Evolutionary conservation across 2,329 filamentous ascomycete species (phyloP), one percentile per base, ranked within the genome.

Genomic region (Ophiocordyceps polyrhachis-furcata): DNA sequence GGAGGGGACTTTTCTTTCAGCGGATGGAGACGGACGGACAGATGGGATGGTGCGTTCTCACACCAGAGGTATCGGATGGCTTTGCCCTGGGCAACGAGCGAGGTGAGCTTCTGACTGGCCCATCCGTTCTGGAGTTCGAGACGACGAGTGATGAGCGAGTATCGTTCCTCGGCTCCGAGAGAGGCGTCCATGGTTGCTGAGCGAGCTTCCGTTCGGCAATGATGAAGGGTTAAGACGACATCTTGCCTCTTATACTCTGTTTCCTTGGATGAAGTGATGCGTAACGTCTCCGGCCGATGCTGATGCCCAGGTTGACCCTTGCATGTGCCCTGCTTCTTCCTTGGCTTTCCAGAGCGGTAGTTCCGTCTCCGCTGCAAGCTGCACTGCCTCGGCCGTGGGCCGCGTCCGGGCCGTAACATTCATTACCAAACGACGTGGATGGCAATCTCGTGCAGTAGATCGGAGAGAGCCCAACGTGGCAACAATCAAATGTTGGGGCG

Each of bases 121-220:
- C 43, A 41, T 15, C 38, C 43, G 41, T 44, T 44, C 31, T 44
- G 43, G 5, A 41, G 19, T n/a, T 44, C 37, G 21, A 44, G 37
- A 14, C 43, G 43, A n/a, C 43, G 35, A 7, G 25, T 41, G n/a
- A 44, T 44, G 37, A 44, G 43, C 17, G 35, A 29, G 38, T 44
- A 44, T 29, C 20, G 20, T 20, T 44, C 21, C 23, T 44, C 43
- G 23, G 40, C 21, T 17, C 43, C 43, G 21, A 44, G 38, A 13
- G 43, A 20, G 5, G 13, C 3, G 40, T 44, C 38, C 35, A 41
- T 41, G 37, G 29, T 21, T 14, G 2, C 8, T 9, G 25, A 28
- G 23, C 9, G 25, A 11, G 25, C 2, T 28, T 28, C 9, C 23
- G 37, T 17, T n/a, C 19, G 37, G 7, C 8, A 17, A 11, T 12